A percentile compares a stretch with the other conserved stretches of the same genome.
Conservation (phyloP, 768 basidiomycete species). For the Termitomyces sp. region DNA sequence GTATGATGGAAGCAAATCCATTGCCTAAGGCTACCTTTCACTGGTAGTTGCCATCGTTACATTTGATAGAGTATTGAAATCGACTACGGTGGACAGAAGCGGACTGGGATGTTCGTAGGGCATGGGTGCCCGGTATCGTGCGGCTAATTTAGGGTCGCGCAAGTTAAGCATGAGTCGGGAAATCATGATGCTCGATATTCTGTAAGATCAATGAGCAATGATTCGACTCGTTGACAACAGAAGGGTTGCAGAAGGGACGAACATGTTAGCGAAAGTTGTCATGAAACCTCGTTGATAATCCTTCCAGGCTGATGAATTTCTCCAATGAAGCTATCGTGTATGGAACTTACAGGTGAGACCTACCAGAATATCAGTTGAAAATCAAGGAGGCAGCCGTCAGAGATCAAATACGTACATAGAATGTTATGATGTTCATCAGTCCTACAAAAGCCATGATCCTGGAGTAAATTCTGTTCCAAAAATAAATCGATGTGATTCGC, state of each 20-base stretch:
- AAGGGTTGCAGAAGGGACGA: background rate
- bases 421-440: constrained; percentile 19
- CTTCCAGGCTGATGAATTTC: background rate
- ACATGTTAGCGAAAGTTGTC: constrained; percentile 22
- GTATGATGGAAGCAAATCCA: background rate
- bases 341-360: constrained; percentile 13
- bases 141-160: constrained; percentile 22
- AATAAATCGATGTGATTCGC: background rate
- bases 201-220: constrained; percentile 1
- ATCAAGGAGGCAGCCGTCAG: background rate
- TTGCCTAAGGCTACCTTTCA: background rate
- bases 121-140: background rate
- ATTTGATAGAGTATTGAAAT: constrained; percentile 11
- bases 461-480: background rate
- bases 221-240: background rate
- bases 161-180: constrained; percentile 31
- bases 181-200: constrained; percentile 27
- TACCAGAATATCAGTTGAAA: background rate
- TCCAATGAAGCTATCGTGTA: too few relatives aligned
- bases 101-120: constrained; percentile 12
- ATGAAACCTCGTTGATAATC: constrained; percentile 18
- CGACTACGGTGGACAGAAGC: constrained; percentile 16
- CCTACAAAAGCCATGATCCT: constrained; percentile 20
- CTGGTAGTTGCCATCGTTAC: background rate
- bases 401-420: constrained; percentile 16